Evolutionary conservation across 805 yeast species (phyloP).

Genomic region (Allodekkera sacchari): DNA sequence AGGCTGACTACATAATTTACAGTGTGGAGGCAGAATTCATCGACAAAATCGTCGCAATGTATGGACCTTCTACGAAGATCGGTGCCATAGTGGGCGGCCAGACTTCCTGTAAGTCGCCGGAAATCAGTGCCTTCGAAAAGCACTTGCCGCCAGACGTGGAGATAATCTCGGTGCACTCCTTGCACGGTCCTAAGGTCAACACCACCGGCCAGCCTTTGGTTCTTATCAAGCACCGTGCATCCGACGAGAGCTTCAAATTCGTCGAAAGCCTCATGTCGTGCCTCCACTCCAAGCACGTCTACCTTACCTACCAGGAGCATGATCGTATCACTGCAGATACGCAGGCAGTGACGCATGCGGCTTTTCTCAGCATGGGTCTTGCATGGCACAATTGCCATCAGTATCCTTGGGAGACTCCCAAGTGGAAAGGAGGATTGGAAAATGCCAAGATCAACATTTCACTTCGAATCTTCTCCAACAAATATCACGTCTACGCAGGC

Average conservation of each 20-base stretch:
- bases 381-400: constrained; percentile 83
- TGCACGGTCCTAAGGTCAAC: constrained; percentile 90
- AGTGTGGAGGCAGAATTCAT: constrained; percentile 90
- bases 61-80: constrained; percentile 82
- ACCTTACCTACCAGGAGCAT: constrained; percentile 78
- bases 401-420: constrained; percentile 85
- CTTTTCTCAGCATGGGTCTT: constrained; percentile 91
- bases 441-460: constrained; percentile 94
- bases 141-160: constrained; percentile 70
- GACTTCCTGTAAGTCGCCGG: constrained; percentile 90
- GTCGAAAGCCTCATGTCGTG: constrained; percentile 63
- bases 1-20: constrained; percentile 77
- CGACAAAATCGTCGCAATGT: constrained; percentile 55
- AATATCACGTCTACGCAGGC: constrained; percentile 98
- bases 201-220: constrained; percentile 92
- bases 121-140: constrained; percentile 75
- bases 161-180: constrained; percentile 80
- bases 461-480: constrained; percentile 80
- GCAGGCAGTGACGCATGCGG: constrained; percentile 98
- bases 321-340: constrained; percentile 96
- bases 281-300: constrained; percentile 68
- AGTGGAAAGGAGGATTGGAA: constrained; percentile 91
- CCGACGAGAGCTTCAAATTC: constrained; percentile 43
- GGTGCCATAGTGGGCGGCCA: constrained; percentile 98
- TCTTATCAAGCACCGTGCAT: constrained; percentile 65